A percentile compares a stretch with the other conserved stretches of the same genome.
Evolutionary conservation across 208 protist species (phyloP).

Genomic region (Trypanosoma congolense): DNA sequence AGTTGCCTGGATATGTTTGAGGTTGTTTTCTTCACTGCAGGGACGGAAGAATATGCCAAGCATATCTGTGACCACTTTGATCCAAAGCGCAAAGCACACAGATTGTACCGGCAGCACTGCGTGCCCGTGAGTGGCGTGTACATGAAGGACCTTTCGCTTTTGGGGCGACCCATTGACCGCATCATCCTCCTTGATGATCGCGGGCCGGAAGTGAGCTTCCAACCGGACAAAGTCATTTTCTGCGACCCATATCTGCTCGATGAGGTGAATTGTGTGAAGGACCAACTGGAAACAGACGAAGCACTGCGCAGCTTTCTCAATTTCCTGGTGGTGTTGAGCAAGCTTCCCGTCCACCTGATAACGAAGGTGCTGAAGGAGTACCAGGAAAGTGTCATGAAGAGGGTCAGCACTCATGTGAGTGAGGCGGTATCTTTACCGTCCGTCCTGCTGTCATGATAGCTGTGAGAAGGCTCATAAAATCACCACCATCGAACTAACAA

Average conservation of each 20-base stretch:
- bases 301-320: slow-evolving; percentile 15
- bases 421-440: background rate
- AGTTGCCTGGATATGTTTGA: slow-evolving; percentile 41
- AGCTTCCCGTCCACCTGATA: slow-evolving; percentile 23
- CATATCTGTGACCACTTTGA: slow-evolving; percentile 47
- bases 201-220: slow-evolving; percentile 49
- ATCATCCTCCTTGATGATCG: slow-evolving; percentile 68
- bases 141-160: slow-evolving; percentile 44
- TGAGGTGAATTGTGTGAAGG: slow-evolving; percentile 21
- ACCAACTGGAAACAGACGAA: slow-evolving; percentile 3
- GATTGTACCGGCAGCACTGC: slow-evolving; percentile 61
- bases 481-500: too few species aligned
- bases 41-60: slow-evolving; percentile 51
- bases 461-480: too few species aligned
- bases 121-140: slow-evolving; percentile 22
- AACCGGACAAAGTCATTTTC: slow-evolving; percentile 45
- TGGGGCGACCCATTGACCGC: slow-evolving; percentile 30
- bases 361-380: slow-evolving; percentile 29
- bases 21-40: slow-evolving; percentile 72
- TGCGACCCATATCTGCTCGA: slow-evolving; percentile 57
- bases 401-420: background rate
- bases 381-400: slow-evolving; percentile 2
- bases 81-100: slow-evolving; percentile 25
- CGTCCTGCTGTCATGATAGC: background rate
- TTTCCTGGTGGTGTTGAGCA: slow-evolving; percentile 27